These are phyloP conservation scores for Plectosphaerella plurivora DNA, from an alignment of 2,329 filamentous ascomycete species.

Conservation along the genomic window DNA sequence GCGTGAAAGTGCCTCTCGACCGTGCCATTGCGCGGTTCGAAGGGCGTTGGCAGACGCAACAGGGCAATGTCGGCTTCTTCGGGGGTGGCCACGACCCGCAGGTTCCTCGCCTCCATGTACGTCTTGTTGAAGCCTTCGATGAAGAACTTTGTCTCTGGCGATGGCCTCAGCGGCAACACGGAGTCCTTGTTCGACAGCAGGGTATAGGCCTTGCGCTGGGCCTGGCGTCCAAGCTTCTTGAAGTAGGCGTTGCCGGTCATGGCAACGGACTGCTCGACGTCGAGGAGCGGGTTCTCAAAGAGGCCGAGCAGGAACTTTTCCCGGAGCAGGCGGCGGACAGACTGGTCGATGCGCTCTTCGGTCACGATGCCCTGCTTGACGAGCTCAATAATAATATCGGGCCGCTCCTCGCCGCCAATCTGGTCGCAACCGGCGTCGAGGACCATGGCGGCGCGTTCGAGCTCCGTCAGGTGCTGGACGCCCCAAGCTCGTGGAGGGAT, in stretches of 20 bases:
- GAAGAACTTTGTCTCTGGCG: conserved; percentile 13
- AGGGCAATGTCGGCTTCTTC: conserved; percentile 35
- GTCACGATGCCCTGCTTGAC: conserved; percentile 33
- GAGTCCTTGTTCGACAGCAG: conserved; percentile 19
- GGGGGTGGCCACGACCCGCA: conserved; percentile 28
- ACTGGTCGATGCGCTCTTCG: conserved; percentile 39
- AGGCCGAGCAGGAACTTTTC: conserved; percentile 49
- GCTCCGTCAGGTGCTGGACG: conserved; percentile 35
- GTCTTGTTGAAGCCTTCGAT: conserved; percentile 10
- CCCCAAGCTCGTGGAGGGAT: conserved; percentile 48
- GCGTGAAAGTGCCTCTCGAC: conserved; percentile 33
- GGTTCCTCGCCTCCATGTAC: conserved; percentile 13
- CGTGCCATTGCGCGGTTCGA: conserved; percentile 32
- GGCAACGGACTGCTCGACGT: conserved; percentile 32
- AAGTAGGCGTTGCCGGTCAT: conserved; percentile 41
- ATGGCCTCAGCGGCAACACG: conserved; percentile 13
- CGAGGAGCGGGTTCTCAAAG: conserved; percentile 47
- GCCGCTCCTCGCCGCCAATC: conserved; percentile 43
- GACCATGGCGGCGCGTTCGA: conserved; percentile 35
- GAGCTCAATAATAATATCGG: conserved; percentile 43
- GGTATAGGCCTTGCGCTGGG: conserved; percentile 20
- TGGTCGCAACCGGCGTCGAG: conserved; percentile 48
- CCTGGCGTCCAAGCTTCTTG: conserved; percentile 11
- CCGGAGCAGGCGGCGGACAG: conserved; percentile 37
- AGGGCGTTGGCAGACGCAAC: conserved; percentile 32